A percentile compares a stretch with the other conserved stretches of the same genome.
Conservation (phyloP, 495 filamentous ascomycete species). For the Gamarada debralockiae region DNA sequence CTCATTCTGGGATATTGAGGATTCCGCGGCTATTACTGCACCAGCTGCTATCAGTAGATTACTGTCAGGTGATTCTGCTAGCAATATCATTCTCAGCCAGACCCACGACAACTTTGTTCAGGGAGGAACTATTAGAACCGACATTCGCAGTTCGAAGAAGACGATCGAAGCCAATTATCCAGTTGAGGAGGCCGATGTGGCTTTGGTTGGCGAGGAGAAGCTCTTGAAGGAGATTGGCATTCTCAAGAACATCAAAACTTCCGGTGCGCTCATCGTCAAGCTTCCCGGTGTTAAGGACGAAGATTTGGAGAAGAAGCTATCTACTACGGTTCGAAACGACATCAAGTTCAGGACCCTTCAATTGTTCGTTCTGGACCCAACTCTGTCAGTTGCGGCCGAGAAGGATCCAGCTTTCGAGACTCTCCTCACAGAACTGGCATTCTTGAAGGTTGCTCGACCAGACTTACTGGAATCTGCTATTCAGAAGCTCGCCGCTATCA, state of each 20-base stretch:
- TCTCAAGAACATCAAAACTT: conserved; percentile 62
- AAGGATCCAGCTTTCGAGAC: conserved; percentile 51
- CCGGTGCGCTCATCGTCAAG: conserved; percentile 70
- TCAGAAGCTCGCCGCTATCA: conserved; percentile 55
- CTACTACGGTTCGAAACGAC: conserved; percentile 57
- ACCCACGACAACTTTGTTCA: conserved; percentile 82
- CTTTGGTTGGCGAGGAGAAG: conserved; percentile 72
- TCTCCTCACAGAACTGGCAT: conserved; percentile 69
- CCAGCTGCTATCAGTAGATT: conserved; percentile 65
- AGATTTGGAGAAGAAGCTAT: conserved; percentile 85
- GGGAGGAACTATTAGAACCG: conserved; percentile 78
- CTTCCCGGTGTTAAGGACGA: conserved; percentile 77
- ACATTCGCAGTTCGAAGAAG: conserved; percentile 80
- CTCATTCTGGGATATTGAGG: conserved; percentile 89
- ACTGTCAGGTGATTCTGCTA: conserved; percentile 68
- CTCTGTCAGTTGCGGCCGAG: conserved; percentile 57
- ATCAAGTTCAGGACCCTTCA: conserved; percentile 63
- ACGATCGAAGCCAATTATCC: conserved; percentile 80
- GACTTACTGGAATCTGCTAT: conserved; percentile 45
- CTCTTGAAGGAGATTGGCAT: conserved; percentile 74
- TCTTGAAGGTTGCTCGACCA: conserved; percentile 68
- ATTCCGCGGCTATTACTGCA: conserved; percentile 60
- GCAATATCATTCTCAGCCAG: conserved; percentile 72
- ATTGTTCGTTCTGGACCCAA: conserved; percentile 71
- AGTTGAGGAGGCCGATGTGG: conserved; percentile 72